A percentile compares a stretch with the other conserved stretches of the same genome.
Conservation (phyloP, 352 stramenopile species). For the Phytophthora kernoviae region DNA sequence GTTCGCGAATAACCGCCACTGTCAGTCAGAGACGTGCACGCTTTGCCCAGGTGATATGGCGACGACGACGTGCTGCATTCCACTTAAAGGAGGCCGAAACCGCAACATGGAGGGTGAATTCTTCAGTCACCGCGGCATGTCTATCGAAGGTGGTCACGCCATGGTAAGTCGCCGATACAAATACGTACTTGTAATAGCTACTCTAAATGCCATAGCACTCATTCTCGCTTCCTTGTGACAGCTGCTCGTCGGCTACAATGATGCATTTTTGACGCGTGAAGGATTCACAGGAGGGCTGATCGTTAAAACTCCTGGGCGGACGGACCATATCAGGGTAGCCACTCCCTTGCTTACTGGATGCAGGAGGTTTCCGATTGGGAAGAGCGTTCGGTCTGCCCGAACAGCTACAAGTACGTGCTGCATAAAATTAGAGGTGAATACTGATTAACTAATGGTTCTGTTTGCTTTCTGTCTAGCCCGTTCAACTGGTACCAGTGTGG, state of each 20-base stretch:
- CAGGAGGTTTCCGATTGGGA: conserved; percentile 85
- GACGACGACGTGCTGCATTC: conserved; percentile 81
- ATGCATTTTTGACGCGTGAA: conserved; percentile 75
- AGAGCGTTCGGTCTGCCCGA: conserved; percentile 76
- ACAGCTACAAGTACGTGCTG: conserved; percentile 73
- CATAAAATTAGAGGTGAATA: background rate
- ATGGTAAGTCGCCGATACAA: conserved; percentile 51
- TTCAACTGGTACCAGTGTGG: conserved; percentile 87
- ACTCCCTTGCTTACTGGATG: conserved; percentile 84
- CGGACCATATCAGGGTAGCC: conserved; percentile 64
- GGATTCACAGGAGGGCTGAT: conserved; percentile 77
- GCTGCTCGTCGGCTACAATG: conserved; percentile 82
- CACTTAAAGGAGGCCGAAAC: conserved; percentile 67
- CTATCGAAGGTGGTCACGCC: conserved; percentile 76
- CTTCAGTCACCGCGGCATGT: conserved; percentile 81
- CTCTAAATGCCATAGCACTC: background rate
- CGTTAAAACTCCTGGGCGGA: conserved; percentile 82
- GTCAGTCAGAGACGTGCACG: conserved; percentile 64
- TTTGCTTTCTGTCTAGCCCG: conserved; percentile 40
- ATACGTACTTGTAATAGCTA: too few species aligned
- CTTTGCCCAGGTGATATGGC: conserved; percentile 76
- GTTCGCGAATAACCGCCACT: conserved; percentile 65
- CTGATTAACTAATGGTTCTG: background rate
- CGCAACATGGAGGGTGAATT: conserved; percentile 88
- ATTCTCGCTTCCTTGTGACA: conserved; percentile 18